phyloP scores from a whole-genome alignment of 768 basidiomycete species.

The Vararia minispora region DNA sequence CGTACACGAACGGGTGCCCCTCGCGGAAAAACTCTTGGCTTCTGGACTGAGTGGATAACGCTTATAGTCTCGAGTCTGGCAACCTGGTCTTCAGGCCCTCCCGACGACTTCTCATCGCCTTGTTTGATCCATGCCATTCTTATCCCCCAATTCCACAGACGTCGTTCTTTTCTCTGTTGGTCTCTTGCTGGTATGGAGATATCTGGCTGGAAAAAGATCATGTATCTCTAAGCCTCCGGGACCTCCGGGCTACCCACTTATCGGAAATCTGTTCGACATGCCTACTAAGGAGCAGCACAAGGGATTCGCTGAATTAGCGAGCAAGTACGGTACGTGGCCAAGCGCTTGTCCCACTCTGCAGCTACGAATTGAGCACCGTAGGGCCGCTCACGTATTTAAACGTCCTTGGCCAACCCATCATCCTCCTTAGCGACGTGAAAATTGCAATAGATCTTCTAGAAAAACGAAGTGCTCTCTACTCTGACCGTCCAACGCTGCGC shows the following conservation, averaged over 20 bases:
- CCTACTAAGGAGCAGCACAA: conserved; percentile 7
- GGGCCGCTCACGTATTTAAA: conserved; percentile 9
- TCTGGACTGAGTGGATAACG: too few relatives aligned
- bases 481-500: conserved; percentile 1
- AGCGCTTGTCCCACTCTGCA: background rate
- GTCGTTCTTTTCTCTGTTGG: too few relatives aligned
- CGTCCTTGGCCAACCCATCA: conserved; percentile 6
- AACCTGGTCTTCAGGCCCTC: too few relatives aligned
- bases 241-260: conserved; percentile 7
- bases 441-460: conserved; percentile 14
- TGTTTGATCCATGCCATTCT: too few relatives aligned
- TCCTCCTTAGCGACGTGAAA: conserved; percentile 10
- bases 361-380: background rate
- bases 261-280: conserved; percentile 10
- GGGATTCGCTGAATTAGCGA: conserved; percentile 3
- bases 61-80: too few relatives aligned
- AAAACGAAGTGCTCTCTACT: conserved; percentile 13
- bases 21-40: too few relatives aligned
- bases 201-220: too few relatives aligned
- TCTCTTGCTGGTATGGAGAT: too few relatives aligned
- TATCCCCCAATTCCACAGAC: too few relatives aligned
- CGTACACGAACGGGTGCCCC: too few relatives aligned
- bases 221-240: too few relatives aligned
- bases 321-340: conserved; percentile 7
- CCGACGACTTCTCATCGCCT: too few relatives aligned